Evolutionary conservation across 2,329 filamentous ascomycete genomes (phyloP).

Genomic region (Paecilomyces sp.): DNA sequence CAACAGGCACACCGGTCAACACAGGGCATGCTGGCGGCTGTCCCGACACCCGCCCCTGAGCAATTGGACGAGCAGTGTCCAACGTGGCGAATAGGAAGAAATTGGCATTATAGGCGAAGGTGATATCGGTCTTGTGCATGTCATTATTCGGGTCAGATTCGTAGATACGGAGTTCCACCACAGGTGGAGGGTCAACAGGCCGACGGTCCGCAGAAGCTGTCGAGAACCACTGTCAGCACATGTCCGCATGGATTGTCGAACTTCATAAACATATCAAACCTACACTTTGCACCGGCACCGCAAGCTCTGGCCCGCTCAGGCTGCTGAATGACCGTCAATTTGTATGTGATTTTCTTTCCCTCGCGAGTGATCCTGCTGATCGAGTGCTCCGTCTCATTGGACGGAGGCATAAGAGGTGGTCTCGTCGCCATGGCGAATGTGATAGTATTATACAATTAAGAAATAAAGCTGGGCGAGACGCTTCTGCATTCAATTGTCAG

Average conservation of each 20-base stretch:
- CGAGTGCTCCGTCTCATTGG: conserved; percentile 50
- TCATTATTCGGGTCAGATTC: conserved; percentile 54
- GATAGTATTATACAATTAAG: not conserved
- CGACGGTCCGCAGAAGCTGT: conserved; percentile 78
- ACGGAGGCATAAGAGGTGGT: conserved; percentile 29
- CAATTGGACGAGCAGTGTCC: conserved; percentile 76
- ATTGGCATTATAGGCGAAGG: conserved; percentile 89
- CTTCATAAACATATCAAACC: conserved; percentile 22
- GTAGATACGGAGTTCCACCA: conserved; percentile 82
- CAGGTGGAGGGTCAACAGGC: conserved; percentile 88
- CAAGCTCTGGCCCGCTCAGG: conserved; percentile 91
- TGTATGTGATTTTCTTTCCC: conserved; percentile 72
- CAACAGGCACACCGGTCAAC: conserved; percentile 87
- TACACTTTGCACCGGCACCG: conserved; percentile 91
- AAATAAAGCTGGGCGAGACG: not conserved
- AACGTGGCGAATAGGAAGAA: conserved; percentile 96
- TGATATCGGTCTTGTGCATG: conserved; percentile 61
- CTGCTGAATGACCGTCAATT: conserved; percentile 82
- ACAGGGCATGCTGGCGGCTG: conserved; percentile 68
- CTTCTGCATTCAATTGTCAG: not conserved
- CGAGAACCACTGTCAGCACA: conserved; percentile 6
- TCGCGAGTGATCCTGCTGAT: conserved; percentile 59
- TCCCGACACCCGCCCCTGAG: conserved; percentile 66
- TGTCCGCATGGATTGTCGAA: conserved; percentile 1
- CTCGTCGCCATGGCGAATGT: conserved; percentile 36